Base-by-base conservation (phyloP, 495 filamentous ascomycete genomes). In the Mycothermus thermophilus region DNA sequence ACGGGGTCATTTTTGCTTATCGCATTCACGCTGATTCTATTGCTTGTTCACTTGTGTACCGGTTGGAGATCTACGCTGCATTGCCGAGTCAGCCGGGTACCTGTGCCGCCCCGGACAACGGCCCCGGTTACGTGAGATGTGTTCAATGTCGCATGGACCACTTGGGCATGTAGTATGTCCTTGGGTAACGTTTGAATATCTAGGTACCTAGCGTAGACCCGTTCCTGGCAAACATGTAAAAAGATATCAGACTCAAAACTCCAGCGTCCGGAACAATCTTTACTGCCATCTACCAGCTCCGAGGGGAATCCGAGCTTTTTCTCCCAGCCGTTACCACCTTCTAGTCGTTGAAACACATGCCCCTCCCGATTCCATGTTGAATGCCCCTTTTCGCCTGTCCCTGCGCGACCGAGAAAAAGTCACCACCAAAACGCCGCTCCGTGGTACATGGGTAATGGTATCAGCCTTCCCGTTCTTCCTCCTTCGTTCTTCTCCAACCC, bases 321-420 rank as follows among this genome's bases (percentile, higher is more conserved):
- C 22, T 11, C 32, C 32, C 20, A 33, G 30, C 28, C 37, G 35
- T 34, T 40, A 16, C 23, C 15, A 14, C 9, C 27, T 27, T 17
- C 22, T 22, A 32, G 27, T 20, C n/a, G n/a, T n/a, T n/a, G n/a
- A n/a, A n/a, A n/a, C n/a, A n/a, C n/a, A n/a, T n/a, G n/a, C n/a
- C n/a, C n/a, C n/a, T n/a, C n/a, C n/a, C n/a, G n/a, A n/a, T n/a
- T 43, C 37, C 44, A 53, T 53, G 50, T 53, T 55, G 52, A 55
- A 55, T 55, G 46, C 45, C 38, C 24, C 30, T 10, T 13, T 39
- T 10, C 27, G n/a, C 25, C 25, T 21, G 12, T 15, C 12, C 16
- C 24, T 15, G 6, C 19, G 20, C 21, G n/a, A 34, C 8, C 13
- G 28, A 27, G 4, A 1, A 35, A 37, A 34, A 14, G 23, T 40